Conservation (phyloP, 768 basidiomycete genomes). For the Suillus discolor region DNA sequence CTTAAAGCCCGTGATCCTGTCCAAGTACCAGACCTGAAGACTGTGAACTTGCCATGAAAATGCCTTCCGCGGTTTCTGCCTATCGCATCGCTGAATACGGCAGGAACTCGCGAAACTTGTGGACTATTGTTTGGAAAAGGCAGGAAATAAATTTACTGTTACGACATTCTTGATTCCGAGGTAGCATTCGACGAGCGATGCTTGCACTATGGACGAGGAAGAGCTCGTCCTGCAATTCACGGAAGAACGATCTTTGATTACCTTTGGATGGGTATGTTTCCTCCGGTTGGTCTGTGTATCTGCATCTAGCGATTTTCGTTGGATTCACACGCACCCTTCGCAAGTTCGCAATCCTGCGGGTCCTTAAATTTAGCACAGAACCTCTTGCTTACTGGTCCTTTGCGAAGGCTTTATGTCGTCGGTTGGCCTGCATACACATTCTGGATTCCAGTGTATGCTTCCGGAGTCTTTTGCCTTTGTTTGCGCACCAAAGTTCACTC, state of each 20-base stretch:
- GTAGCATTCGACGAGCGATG: conserved; percentile 86
- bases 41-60: conserved; percentile 69
- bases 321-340: too few species aligned
- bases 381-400: too few species aligned
- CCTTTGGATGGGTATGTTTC: conserved; percentile 90
- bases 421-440: too few species aligned
- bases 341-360: too few species aligned
- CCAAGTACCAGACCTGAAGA: conserved; percentile 51
- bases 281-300: too few species aligned
- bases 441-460: too few species aligned
- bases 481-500: too few species aligned
- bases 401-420: too few species aligned
- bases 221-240: conserved; percentile 86
- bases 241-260: conserved; percentile 77
- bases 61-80: conserved; percentile 76
- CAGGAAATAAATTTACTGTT: conserved; percentile 63
- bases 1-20: conserved; percentile 32
- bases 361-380: too few species aligned
- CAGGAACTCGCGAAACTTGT: conserved; percentile 82
- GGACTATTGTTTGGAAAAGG: conserved; percentile 77
- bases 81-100: conserved; percentile 79
- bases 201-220: conserved; percentile 90
- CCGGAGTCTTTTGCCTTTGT: too few species aligned
- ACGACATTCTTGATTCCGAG: conserved; percentile 83
- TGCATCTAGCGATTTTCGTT: too few species aligned